Conservation (phyloP, 176 grass and related monocot species). For the Phyllostachys edulis region DNA sequence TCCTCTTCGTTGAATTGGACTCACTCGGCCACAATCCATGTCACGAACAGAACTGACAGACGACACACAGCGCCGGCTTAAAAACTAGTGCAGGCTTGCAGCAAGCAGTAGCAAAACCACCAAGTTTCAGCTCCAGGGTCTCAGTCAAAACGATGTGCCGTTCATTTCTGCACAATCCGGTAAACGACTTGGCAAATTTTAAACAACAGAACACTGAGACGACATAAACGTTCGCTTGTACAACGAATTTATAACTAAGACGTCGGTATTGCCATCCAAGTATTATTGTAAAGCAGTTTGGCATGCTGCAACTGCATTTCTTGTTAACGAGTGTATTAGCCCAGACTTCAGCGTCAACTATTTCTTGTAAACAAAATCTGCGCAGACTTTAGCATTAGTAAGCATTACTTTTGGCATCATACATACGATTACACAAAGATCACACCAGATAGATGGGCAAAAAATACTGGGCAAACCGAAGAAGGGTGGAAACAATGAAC, state of each 20-base stretch:
- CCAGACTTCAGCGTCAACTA: background rate
- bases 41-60: no score
- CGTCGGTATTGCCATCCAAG: background rate
- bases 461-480: conserved; percentile 29
- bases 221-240: background rate
- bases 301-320: background rate
- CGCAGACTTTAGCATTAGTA: background rate
- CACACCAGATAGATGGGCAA: conserved; percentile 36
- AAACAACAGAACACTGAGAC: background rate
- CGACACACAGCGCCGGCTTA: no score
- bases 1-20: no score
- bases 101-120: no score
- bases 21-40: no score
- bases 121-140: background rate
- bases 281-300: background rate
- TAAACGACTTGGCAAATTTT: no score
- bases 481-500: conserved; percentile 35
- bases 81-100: no score
- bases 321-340: background rate
- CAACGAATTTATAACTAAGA: background rate
- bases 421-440: conserved; percentile 19
- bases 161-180: background rate
- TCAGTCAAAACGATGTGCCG: background rate
- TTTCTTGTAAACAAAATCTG: background rate
- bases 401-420: background rate